phyloP scores from a whole-genome alignment of 2,329 filamentous ascomycete genomes.

The Lasiodiplodia sp. region DNA sequence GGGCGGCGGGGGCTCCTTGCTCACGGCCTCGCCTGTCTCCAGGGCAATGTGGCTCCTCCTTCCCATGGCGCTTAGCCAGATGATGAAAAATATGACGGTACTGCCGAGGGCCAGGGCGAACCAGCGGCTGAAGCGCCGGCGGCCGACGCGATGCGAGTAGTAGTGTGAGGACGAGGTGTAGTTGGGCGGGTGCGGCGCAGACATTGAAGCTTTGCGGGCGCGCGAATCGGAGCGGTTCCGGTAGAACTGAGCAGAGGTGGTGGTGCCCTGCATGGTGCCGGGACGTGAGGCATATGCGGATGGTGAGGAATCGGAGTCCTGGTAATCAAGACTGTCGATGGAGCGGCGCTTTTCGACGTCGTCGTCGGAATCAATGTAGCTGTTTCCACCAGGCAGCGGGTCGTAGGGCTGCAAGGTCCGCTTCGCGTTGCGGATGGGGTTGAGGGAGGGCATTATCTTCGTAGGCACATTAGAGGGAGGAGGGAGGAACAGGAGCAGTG shows the following conservation, averaged over 20 bases:
- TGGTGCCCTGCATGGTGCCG: conserved; percentile 43
- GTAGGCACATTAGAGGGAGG: conserved; percentile 13
- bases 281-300: conserved; percentile 63
- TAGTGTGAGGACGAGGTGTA: conserved; percentile 6
- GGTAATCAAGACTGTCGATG: conserved; percentile 45
- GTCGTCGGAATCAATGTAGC: conserved; percentile 39
- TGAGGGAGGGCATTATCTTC: conserved; percentile 45
- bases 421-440: conserved; percentile 46
- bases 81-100: conserved; percentile 77
- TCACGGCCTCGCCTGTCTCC: conserved; percentile 63
- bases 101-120: conserved; percentile 75
- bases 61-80: conserved; percentile 72
- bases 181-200: conserved; percentile 34
- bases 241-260: conserved; percentile 28
- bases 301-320: conserved; percentile 52
- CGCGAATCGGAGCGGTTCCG: conserved; percentile 33
- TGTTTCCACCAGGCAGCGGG: conserved; percentile 35
- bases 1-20: conserved; percentile 64
- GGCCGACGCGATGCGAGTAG: conserved; percentile 23
- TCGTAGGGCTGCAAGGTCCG: conserved; percentile 45
- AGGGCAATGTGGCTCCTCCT: conserved; percentile 67
- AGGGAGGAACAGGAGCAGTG: not conserved
- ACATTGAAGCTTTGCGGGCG: conserved; percentile 36
- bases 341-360: conserved; percentile 49
- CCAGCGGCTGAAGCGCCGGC: conserved; percentile 72